Evolutionary conservation across 2,329 filamentous ascomycete genomes (phyloP).

Genomic region (Zymoseptoria ardabiliae): DNA sequence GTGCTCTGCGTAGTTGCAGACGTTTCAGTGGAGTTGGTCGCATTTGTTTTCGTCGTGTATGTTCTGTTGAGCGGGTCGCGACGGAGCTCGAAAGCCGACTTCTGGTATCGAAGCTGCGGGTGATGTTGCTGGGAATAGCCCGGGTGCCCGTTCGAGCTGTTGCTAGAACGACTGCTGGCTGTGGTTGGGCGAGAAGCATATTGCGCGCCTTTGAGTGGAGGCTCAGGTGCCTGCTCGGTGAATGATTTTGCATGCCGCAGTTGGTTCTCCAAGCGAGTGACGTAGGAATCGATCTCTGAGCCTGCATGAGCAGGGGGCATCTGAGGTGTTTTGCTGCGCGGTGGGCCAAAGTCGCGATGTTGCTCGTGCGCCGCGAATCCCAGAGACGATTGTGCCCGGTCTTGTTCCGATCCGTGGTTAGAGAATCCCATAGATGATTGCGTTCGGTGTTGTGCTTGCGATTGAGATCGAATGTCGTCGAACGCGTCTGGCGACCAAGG

Average conservation of each 20-base stretch:
- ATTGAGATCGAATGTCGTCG: conserved; percentile 46
- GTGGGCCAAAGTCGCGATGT: conserved; percentile 39
- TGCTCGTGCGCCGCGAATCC: conserved; percentile 48
- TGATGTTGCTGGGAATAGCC: conserved; percentile 37
- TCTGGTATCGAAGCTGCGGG: conserved; percentile 49
- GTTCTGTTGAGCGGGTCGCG: conserved; percentile 65
- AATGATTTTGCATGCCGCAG: conserved; percentile 61
- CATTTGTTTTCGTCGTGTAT: conserved; percentile 80
- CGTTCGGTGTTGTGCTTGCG: conserved; percentile 41
- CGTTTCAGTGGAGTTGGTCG: conserved; percentile 63
- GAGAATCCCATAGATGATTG: conserved; percentile 68
- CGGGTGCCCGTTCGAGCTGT: conserved; percentile 15
- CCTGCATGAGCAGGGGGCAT: conserved; percentile 35
- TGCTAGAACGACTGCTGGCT: conserved; percentile 22
- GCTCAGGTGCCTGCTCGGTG: conserved; percentile 31
- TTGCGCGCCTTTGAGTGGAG: conserved; percentile 26
- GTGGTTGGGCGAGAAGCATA: conserved; percentile 23
- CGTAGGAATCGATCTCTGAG: conserved; percentile 72
- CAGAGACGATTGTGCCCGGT: conserved; percentile 64
- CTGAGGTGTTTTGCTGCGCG: conserved; percentile 40
- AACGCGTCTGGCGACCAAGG: conserved; percentile 92
- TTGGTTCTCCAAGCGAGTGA: conserved; percentile 83
- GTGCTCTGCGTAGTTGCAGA: conserved; percentile 52
- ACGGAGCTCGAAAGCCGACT: conserved; percentile 71
- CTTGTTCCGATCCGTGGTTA: conserved; percentile 25